phyloP scores from a whole-genome alignment of 1,139 yeast genomes.

The Yamadazyma buinensis region DNA sequence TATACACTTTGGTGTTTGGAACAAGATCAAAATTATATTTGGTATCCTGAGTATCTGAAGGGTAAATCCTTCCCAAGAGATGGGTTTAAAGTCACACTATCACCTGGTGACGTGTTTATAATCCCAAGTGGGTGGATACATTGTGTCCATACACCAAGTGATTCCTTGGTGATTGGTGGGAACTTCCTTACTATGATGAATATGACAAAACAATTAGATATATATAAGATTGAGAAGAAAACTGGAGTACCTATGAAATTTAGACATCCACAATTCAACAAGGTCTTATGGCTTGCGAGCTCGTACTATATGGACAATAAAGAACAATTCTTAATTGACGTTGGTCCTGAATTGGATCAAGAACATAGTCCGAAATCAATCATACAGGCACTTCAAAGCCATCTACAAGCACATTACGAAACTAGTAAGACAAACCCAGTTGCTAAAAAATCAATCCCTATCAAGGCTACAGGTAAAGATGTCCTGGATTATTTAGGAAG shows the following conservation, averaged over 20 bases:
- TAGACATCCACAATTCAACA: slow-evolving; percentile 73
- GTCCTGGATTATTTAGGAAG: slow-evolving; percentile 16
- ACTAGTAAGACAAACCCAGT: slow-evolving; percentile 23
- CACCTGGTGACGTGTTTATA: slow-evolving; percentile 70
- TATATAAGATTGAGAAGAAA: slow-evolving; percentile 57
- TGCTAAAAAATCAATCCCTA: slow-evolving; percentile 30
- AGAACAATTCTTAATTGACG: slow-evolving; percentile 20
- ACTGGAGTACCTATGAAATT: slow-evolving; percentile 76
- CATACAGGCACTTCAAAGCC: slow-evolving; percentile 9
- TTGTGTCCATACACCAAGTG: slow-evolving; percentile 79
- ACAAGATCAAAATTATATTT: slow-evolving; percentile 57
- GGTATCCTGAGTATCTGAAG: slow-evolving; percentile 56
- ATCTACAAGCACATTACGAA: slow-evolving; percentile 23
- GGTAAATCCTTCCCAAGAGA: slow-evolving; percentile 28
- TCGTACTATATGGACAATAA: slow-evolving; percentile 35
- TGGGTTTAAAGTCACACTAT: slow-evolving; percentile 64
- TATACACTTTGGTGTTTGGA: slow-evolving; percentile 75
- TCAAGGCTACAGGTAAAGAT: slow-evolving; percentile 21
- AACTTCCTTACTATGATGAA: slow-evolving; percentile 70
- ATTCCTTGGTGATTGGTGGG: slow-evolving; percentile 83
- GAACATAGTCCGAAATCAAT: slow-evolving; percentile 1
- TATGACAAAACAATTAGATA: slow-evolving; percentile 56
- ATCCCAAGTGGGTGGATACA: slow-evolving; percentile 96
- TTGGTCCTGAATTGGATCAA: slow-evolving; percentile 6
- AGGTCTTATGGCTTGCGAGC: slow-evolving; percentile 64